Evolutionary conservation across 2,329 filamentous ascomycete species (phyloP), one percentile per base, ranked within the genome.

Genomic region (Fusarium anthophilum): DNA sequence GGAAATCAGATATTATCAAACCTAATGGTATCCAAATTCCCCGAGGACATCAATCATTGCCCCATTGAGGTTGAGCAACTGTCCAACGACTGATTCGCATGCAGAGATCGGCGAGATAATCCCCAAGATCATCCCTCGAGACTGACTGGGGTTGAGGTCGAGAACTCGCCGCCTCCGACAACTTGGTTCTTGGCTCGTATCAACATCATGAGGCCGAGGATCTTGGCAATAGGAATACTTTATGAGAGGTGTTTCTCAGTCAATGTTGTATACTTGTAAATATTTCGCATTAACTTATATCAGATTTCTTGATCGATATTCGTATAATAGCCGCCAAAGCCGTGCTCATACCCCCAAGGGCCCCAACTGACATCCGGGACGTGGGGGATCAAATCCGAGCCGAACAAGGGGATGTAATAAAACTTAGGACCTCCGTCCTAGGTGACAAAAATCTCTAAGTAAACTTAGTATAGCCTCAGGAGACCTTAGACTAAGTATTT

Each of bases 51-150:
- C 59, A 65, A 58, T 69, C 44, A 47, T 64, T 62, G 5, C 60
- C 66, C 57, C 44, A 72, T 69, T 69, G 47, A 72, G 64, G 26
- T 53, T 63, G 72, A 56, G 51, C 53, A 47, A 66, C 59, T 30
- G 43, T n/a, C 39, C 45, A 74, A 53, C 68, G 63, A 67, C 64
- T 66, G 58, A 65, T 72, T 50, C 72, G 63, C 68, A 72, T 72
- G 35, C 38, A 48, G 56, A 22, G 72, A 74, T 74, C 72, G 45
- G 32, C 72, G 53, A 53, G 30, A 45, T 43, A 28, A 59, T 63
- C 43, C 28, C 72, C 63, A 53, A 65, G 57, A 66, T 47, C 35
- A 72, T 72, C 43, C 44, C 51, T 57, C 22, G 35, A 71, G 47
- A 55, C 38, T 28, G 32, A 44, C 69, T 61, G 51, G 38, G 71